Evolutionary conservation across 495 filamentous ascomycete genomes (phyloP).

Genomic region (Trichoderma reesei): DNA sequence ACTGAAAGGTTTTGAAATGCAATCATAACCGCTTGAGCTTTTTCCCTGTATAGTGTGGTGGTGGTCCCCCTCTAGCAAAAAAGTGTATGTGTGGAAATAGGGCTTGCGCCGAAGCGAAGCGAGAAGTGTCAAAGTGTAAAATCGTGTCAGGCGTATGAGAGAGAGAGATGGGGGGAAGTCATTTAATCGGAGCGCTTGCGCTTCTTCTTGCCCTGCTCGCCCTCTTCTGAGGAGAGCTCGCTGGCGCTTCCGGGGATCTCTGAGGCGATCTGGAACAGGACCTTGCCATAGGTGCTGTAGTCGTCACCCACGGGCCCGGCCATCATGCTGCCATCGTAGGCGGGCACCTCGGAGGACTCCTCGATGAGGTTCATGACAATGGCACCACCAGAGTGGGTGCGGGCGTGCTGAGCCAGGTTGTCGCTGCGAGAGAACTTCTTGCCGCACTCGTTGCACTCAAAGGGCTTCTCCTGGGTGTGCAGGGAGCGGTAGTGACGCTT

Average conservation of each 20-base stretch:
- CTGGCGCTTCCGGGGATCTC: constrained; percentile 52
- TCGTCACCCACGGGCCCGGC: constrained; percentile 18
- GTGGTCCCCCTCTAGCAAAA: constrained; percentile 4
- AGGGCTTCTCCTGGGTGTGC: constrained; percentile 97
- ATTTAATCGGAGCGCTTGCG: constrained; percentile 56
- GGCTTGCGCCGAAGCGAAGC: constrained; percentile 20
- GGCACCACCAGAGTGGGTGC: constrained; percentile 84
- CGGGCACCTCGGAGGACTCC: constrained; percentile 47
- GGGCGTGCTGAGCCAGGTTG: constrained; percentile 91
- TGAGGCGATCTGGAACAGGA: constrained; percentile 67
- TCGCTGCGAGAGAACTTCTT: constrained; percentile 99
- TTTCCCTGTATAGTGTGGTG: constrained; percentile 3
- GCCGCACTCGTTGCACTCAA: constrained; percentile 92
- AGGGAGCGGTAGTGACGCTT: constrained; percentile 98
- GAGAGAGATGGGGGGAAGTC: constrained; percentile 13
- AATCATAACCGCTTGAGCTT: constrained; percentile 9
- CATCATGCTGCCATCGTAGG: constrained; percentile 23
- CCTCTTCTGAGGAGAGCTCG: constrained; percentile 45
- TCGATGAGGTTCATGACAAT: constrained; percentile 84
- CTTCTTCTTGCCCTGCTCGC: constrained; percentile 56
- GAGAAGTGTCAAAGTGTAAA: neutral
- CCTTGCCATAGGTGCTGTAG: constrained; percentile 35
- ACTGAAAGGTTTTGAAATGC: constrained; percentile 9
- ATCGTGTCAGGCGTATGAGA: constrained; percentile 23
- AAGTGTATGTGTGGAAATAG: constrained; percentile 5